These are phyloP conservation scores for Phytophthora rubi DNA, from an alignment of 352 stramenopile species.

Conservation along the genomic window DNA sequence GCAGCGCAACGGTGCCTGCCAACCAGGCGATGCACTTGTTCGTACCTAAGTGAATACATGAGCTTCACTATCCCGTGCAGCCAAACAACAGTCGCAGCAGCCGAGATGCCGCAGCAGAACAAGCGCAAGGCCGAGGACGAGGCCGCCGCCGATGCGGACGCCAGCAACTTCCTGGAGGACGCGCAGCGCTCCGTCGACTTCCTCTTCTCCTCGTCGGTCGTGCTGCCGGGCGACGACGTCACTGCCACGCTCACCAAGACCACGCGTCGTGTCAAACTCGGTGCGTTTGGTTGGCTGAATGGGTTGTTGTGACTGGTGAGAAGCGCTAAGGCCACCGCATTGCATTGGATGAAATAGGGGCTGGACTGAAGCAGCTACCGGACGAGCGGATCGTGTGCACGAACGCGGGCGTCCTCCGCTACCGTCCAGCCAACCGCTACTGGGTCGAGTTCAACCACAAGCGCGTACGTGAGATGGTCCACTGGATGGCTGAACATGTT, in stretches of 20 bases:
- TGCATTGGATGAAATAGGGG: conserved; percentile 36
- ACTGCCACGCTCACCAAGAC: conserved; percentile 79
- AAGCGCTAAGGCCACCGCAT: neutral
- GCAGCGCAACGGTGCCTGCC: conserved; percentile 1
- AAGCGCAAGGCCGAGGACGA: conserved; percentile 55
- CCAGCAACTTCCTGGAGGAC: conserved; percentile 70
- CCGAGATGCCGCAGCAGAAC: conserved; percentile 50
- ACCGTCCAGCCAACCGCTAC: conserved; percentile 88
- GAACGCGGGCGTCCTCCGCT: conserved; percentile 85
- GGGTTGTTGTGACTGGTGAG: too few species aligned
- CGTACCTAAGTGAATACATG: conserved; percentile 43
- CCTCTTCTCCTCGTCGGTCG: conserved; percentile 69
- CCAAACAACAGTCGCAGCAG: conserved; percentile 8
- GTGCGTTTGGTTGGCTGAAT: conserved; percentile 30
- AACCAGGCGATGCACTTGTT: conserved; percentile 22
- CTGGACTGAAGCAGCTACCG: conserved; percentile 62
- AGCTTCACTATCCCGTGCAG: conserved; percentile 5
- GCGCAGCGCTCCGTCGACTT: conserved; percentile 84
- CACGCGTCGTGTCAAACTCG: conserved; percentile 71
- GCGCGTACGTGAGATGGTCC: conserved; percentile 52
- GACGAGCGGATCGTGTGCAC: conserved; percentile 76
- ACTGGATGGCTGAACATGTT: too few species aligned
- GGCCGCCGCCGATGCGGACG: conserved; percentile 34
- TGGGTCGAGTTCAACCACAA: conserved; percentile 92
- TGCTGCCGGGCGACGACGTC: conserved; percentile 84